These are phyloP conservation scores for Metschnikowia baotianmanensis DNA, from an alignment of 805 yeast genomes.

Conservation along the genomic window DNA sequence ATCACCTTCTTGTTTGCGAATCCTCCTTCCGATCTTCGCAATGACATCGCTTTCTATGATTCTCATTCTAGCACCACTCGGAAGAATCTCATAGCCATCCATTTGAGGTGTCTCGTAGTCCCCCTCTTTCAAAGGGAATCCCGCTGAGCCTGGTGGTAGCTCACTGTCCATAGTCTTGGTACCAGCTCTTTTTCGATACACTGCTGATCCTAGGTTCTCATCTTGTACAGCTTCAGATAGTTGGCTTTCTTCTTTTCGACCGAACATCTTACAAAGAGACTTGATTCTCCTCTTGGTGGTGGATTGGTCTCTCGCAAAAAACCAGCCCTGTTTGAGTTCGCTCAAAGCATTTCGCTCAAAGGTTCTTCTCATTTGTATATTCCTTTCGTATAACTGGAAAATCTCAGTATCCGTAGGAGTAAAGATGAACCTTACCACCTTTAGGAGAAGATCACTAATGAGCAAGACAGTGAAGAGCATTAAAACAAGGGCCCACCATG, in stretches of 20 bases:
- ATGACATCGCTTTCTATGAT: constrained; percentile 24
- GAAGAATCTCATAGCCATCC: constrained; percentile 55
- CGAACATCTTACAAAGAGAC: constrained; percentile 18
- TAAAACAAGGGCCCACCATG: constrained; percentile 82
- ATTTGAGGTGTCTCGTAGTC: constrained; percentile 32
- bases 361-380: constrained; percentile 57
- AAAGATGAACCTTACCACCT: constrained; percentile 53
- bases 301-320: constrained; percentile 51
- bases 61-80: constrained; percentile 69
- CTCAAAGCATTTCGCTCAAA: constrained; percentile 71
- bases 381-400: constrained; percentile 76
- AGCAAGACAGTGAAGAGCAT: constrained; percentile 57
- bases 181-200: constrained; percentile 46
- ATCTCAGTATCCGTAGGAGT: constrained; percentile 73
- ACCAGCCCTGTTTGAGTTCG: constrained; percentile 80
- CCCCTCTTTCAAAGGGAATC: constrained; percentile 24
- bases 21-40: constrained; percentile 35
- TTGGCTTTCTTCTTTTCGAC: constrained; percentile 15
- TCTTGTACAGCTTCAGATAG: constrained; percentile 14
- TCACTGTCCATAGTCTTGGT: constrained; percentile 48
- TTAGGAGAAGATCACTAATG: constrained; percentile 62
- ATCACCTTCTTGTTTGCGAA: constrained; percentile 33
- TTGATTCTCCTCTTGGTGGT: constrained; percentile 16
- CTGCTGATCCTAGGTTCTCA: constrained; percentile 29
- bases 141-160: constrained; percentile 48